These are phyloP conservation scores for Saturnispora dispora DNA, from an alignment of 805 yeast genomes.

Conservation along the genomic window DNA sequence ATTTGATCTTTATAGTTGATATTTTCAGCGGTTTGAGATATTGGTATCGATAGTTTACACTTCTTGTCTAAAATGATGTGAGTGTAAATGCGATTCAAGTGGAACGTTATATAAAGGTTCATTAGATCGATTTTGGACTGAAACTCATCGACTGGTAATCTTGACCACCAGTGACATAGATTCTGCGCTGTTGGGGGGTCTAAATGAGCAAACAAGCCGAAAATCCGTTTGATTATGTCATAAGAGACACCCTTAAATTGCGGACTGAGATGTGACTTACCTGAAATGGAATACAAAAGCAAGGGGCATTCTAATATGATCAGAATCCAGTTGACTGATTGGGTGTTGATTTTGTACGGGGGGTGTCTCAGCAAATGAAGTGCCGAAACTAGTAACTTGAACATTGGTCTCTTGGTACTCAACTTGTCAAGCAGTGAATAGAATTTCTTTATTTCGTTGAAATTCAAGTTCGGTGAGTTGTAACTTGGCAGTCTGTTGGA, in stretches of 20 bases:
- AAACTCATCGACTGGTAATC: slow-evolving; percentile 36
- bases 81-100: slow-evolving; percentile 47
- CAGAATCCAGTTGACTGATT: slow-evolving; percentile 48
- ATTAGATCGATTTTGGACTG: slow-evolving; percentile 50
- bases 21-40: slow-evolving; percentile 19
- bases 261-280: slow-evolving; percentile 22
- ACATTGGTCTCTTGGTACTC: slow-evolving; percentile 56
- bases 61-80: slow-evolving; percentile 20
- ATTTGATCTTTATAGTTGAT: slow-evolving; percentile 22
- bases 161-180: slow-evolving; percentile 46
- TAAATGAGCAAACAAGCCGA: slow-evolving; percentile 57
- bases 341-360: slow-evolving; percentile 31
- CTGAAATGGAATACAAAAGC: slow-evolving; percentile 38
- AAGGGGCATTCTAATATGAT: slow-evolving; percentile 64
- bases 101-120: slow-evolving; percentile 73
- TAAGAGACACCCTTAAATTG: slow-evolving; percentile 52
- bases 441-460: slow-evolving; percentile 35
- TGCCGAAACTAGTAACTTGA: slow-evolving; percentile 43
- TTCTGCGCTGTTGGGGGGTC: slow-evolving; percentile 33
- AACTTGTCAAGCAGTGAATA: slow-evolving; percentile 39
- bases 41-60: slow-evolving; percentile 12
- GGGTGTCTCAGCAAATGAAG: slow-evolving; percentile 46
- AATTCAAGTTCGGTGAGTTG: slow-evolving; percentile 44
- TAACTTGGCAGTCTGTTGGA: slow-evolving; percentile 17
- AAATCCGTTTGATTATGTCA: slow-evolving; percentile 56